Percentiles rank a stretch among this genome's conserved stretches.
Conservation (phyloP, 2,329 filamentous ascomycete species). For the Aureobasidium uvarum region DNA sequence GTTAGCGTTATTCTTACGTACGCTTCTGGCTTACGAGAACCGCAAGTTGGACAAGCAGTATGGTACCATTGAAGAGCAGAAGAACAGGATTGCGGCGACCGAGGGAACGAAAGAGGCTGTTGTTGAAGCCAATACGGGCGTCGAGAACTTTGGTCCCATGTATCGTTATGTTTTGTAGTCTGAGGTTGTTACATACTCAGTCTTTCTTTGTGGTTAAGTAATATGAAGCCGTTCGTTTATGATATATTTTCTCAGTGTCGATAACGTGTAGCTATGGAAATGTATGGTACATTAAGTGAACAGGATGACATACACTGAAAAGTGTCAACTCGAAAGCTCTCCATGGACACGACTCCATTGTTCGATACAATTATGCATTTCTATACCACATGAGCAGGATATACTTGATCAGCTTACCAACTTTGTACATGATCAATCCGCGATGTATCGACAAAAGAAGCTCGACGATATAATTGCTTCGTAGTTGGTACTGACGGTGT, state of each 20-base stretch:
- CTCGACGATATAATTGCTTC: neutral
- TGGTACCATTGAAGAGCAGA: constrained; percentile 36
- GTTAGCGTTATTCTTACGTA: constrained; percentile 54
- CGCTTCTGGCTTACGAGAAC: constrained; percentile 59
- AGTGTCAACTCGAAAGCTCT: too few species aligned
- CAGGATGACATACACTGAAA: too few species aligned
- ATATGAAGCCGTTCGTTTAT: neutral
- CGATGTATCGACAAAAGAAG: neutral
- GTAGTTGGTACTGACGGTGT: neutral
- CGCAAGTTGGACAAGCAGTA: constrained; percentile 54
- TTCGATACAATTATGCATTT: too few species aligned
- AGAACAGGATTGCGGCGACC: constrained; percentile 23
- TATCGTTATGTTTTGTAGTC: constrained; percentile 33
- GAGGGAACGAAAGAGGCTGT: constrained; percentile 25
- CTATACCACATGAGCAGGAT: too few species aligned
- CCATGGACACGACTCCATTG: too few species aligned
- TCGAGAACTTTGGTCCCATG: constrained; percentile 37
- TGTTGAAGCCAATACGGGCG: constrained; percentile 26
- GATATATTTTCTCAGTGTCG: neutral
- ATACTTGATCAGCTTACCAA: neutral
- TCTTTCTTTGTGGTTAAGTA: neutral
- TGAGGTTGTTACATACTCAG: neutral
- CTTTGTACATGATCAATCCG: neutral
- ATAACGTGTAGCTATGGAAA: neutral
- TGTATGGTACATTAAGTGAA: neutral